phyloP scores from a whole-genome alignment of 2,329 filamentous ascomycete genomes.

The Tolypocladium ophioglossoides region DNA sequence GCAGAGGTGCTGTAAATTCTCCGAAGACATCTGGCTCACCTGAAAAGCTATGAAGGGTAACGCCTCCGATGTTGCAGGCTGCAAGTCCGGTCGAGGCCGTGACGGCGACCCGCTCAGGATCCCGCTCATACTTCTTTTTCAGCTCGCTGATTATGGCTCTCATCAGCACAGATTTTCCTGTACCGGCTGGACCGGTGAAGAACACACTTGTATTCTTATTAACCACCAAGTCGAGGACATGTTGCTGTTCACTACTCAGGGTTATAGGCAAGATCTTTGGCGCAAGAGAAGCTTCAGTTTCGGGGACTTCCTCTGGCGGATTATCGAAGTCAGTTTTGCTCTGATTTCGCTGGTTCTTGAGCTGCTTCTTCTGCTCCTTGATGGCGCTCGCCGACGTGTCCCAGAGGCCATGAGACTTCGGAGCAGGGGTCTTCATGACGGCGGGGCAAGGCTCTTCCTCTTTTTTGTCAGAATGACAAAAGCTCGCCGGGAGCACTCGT shows the following conservation, averaged over 20 bases:
- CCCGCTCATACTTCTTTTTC: constrained; percentile 62
- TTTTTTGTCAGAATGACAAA: constrained; percentile 21
- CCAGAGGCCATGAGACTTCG: constrained; percentile 42
- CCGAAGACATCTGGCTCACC: constrained; percentile 32
- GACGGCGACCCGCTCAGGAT: constrained; percentile 79
- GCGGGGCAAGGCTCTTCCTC: constrained; percentile 16
- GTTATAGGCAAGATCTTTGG: constrained; percentile 46
- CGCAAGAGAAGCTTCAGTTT: constrained; percentile 23
- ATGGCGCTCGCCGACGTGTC: constrained; percentile 64
- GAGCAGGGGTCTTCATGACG: constrained; percentile 18
- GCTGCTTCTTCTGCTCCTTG: constrained; percentile 66
- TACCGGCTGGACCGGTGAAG: constrained; percentile 94
- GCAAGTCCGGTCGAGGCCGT: constrained; percentile 94
- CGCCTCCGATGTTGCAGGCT: constrained; percentile 92
- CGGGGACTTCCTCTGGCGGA: constrained; percentile 26
- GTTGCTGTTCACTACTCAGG: constrained; percentile 76
- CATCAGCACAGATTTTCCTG: constrained; percentile 94
- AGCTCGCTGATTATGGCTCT: constrained; percentile 78
- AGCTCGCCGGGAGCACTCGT: constrained; percentile 46
- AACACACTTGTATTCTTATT: constrained; percentile 81
- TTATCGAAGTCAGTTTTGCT: constrained; percentile 32
- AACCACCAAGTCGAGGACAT: constrained; percentile 74
- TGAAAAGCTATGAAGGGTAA: constrained; percentile 90
- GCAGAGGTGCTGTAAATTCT: not conserved
- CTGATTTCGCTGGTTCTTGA: constrained; percentile 44